Conservation (phyloP, 192 early-diverging fungal species). For the Mortierella hygrophila region DNA sequence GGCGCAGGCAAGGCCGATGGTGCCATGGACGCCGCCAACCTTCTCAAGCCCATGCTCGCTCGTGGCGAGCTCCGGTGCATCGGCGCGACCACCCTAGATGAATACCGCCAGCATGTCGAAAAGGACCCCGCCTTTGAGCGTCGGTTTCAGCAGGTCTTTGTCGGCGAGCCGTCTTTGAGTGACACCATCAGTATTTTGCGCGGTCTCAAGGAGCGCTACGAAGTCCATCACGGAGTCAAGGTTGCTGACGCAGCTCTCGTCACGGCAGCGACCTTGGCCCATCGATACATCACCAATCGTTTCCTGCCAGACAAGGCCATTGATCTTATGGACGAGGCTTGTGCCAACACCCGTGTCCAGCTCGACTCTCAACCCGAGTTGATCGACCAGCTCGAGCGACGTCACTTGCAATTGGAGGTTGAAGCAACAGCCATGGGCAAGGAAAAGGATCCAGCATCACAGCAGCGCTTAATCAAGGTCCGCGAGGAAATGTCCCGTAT, state of each 20-base stretch:
- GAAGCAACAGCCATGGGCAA: constrained; percentile 94
- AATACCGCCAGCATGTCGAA: constrained; percentile 95
- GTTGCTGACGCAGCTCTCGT: constrained; percentile 84
- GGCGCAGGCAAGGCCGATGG: constrained; percentile 95
- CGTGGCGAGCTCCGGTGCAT: constrained; percentile 96
- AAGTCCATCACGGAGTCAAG: constrained; percentile 87
- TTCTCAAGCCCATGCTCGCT: constrained; percentile 98
- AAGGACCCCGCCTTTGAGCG: constrained; percentile 89
- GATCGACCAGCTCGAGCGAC: constrained; percentile 96
- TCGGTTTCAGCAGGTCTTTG: constrained; percentile 85
- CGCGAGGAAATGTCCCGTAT: constrained; percentile 86
- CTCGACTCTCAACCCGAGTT: constrained; percentile 96
- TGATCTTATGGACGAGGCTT: constrained; percentile 94
- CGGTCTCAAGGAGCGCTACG: constrained; percentile 85
- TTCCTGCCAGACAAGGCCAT: constrained; percentile 89
- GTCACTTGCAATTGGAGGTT: constrained; percentile 93
- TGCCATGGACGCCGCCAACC: constrained; percentile 95
- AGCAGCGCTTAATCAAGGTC: constrained; percentile 82
- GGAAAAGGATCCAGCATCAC: constrained; percentile 90
- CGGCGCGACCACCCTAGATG: constrained; percentile 95
- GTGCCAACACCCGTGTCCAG: constrained; percentile 95
- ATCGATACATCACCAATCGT: constrained; percentile 81
- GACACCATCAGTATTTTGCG: constrained; percentile 86
- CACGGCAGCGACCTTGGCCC: constrained; percentile 77
- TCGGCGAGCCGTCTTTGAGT: constrained; percentile 80